Conservation (phyloP, 2,329 filamentous ascomycete species). For the Epichloe glyceriae region DNA sequence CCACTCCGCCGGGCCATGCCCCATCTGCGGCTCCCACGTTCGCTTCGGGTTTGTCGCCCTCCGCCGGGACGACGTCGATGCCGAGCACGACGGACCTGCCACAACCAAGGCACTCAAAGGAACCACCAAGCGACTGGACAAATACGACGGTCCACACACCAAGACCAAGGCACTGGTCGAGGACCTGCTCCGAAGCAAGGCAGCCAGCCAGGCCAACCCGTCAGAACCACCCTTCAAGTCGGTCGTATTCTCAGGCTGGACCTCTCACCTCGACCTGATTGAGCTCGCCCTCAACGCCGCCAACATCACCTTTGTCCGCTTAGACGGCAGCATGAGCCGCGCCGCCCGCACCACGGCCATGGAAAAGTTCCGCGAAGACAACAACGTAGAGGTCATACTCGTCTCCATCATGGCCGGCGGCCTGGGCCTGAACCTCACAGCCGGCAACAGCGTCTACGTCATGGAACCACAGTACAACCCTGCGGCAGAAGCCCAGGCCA, state of each 20-base stretch:
- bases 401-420: slow-evolving; percentile 90
- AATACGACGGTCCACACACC: slow-evolving; percentile 77
- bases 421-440: slow-evolving; percentile 78
- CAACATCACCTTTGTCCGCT: slow-evolving; percentile 59
- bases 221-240: slow-evolving; percentile 72
- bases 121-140: slow-evolving; percentile 44
- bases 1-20: slow-evolving; percentile 43
- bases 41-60: slow-evolving; percentile 55
- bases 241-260: slow-evolving; percentile 95
- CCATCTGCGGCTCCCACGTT: slow-evolving; percentile 53
- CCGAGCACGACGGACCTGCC: slow-evolving; percentile 41
- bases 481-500: slow-evolving; percentile 82
- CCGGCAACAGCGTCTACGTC: slow-evolving; percentile 77
- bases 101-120: slow-evolving; percentile 18
- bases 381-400: slow-evolving; percentile 63
- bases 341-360: slow-evolving; percentile 61
- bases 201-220: slow-evolving; percentile 46
- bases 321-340: slow-evolving; percentile 83
- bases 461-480: slow-evolving; percentile 99
- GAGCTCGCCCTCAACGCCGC: slow-evolving; percentile 61
- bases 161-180: slow-evolving; percentile 76
- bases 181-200: slow-evolving; percentile 54
- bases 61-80: slow-evolving; percentile 44
- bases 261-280: slow-evolving; percentile 84
- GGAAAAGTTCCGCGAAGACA: slow-evolving; percentile 62